A percentile compares a stretch with the other conserved stretches of the same genome.
These are phyloP conservation scores for Leccinum pseudoinsigne DNA, from an alignment of 1,284 basidiomycete genomes.

Conservation along the genomic window DNA sequence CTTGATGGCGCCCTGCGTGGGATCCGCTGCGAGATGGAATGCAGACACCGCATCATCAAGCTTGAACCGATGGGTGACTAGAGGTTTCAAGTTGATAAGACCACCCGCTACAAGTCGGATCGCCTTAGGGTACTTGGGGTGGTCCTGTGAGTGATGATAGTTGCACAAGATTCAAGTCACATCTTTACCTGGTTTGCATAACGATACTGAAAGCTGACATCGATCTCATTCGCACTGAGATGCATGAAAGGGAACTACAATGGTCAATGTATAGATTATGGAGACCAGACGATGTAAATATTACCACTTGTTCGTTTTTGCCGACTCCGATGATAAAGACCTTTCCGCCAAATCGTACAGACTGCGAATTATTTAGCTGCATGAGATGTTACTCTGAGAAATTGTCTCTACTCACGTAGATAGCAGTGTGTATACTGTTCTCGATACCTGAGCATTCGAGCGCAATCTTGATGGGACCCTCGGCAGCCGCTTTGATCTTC, in stretches of 20 bases:
- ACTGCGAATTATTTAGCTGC: slow-evolving; percentile 34
- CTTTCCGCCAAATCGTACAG: slow-evolving; percentile 57
- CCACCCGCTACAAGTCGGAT: slow-evolving; percentile 75
- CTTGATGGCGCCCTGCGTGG: slow-evolving; percentile 63
- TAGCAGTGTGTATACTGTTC: slow-evolving; percentile 66
- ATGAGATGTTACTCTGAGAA: background rate
- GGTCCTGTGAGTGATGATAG: background rate
- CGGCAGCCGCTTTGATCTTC: slow-evolving; percentile 49
- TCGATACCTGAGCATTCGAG: slow-evolving; percentile 82
- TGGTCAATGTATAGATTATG: slow-evolving; percentile 5
- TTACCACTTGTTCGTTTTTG: slow-evolving; percentile 54
- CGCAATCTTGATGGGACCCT: slow-evolving; percentile 46
- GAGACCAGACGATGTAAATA: background rate
- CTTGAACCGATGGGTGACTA: slow-evolving; percentile 84
- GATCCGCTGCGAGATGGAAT: slow-evolving; percentile 76
- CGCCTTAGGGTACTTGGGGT: slow-evolving; percentile 70
- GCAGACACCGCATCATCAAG: slow-evolving; percentile 77
- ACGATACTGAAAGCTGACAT: slow-evolving; percentile 63
- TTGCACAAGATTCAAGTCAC: background rate
- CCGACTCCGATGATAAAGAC: slow-evolving; percentile 69
- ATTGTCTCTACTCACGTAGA: slow-evolving; percentile 49
- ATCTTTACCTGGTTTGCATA: slow-evolving; percentile 55
- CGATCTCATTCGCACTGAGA: slow-evolving; percentile 64
- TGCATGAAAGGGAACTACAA: slow-evolving; percentile 67
- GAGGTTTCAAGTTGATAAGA: slow-evolving; percentile 74